These are phyloP conservation scores for Pichia occidentalis DNA, from an alignment of 805 yeast species.

Conservation along the genomic window DNA sequence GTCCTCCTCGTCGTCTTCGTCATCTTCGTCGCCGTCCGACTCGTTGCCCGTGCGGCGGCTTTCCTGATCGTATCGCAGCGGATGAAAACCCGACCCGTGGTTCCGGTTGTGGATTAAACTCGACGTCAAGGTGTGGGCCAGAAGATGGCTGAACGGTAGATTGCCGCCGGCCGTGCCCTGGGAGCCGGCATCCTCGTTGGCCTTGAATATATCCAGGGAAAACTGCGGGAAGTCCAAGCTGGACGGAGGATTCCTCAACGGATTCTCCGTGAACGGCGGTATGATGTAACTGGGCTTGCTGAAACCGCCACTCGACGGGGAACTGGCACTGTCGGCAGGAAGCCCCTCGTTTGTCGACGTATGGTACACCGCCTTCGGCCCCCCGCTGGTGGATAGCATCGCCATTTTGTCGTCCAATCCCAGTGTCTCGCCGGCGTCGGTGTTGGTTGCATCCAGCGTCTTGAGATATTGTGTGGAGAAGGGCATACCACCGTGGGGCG, in stretches of 20 bases:
- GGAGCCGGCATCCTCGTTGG: slow-evolving; percentile 13
- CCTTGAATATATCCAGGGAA: slow-evolving; percentile 18
- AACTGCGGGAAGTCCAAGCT: slow-evolving; percentile 19
- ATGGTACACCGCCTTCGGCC: too few relatives aligned
- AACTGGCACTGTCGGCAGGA: too few relatives aligned
- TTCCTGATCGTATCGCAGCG: slow-evolving; percentile 3
- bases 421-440: too few relatives aligned
- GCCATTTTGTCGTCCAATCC: too few relatives aligned
- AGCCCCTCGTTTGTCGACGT: too few relatives aligned
- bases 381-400: too few relatives aligned
- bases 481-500: slow-evolving; percentile 53
- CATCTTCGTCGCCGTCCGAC: not conserved
- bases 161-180: too few relatives aligned
- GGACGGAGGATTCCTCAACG: slow-evolving; percentile 7
- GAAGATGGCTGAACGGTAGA: too few relatives aligned
- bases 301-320: not conserved
- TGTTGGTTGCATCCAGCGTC: too few relatives aligned
- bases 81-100: too few relatives aligned
- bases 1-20: not conserved
- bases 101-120: too few relatives aligned
- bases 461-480: slow-evolving; percentile 21
- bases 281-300: not conserved
- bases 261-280: slow-evolving; percentile 12
- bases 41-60: slow-evolving; percentile 1
- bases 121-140: too few relatives aligned